phyloP scores from a whole-genome alignment of 164 flowering plant genomes.

The Magnolia changhungtana region DNA sequence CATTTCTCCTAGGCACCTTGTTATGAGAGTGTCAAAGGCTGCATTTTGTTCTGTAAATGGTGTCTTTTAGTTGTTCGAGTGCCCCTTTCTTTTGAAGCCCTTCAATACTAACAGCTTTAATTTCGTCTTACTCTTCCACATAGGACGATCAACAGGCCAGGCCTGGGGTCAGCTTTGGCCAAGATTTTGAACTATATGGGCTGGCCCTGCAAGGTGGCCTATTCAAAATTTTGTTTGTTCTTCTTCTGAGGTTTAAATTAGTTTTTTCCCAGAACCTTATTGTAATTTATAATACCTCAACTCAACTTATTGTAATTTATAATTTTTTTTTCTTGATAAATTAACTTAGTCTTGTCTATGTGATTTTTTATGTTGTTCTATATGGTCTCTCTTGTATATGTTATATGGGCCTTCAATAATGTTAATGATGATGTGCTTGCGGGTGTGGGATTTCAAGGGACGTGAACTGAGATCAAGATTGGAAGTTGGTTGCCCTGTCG shows the following conservation, averaged over 20 bases:
- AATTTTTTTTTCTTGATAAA: not conserved
- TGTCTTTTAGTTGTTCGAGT: too few relatives aligned
- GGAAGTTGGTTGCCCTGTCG: constrained; percentile 73
- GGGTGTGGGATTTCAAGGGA: constrained; percentile 95
- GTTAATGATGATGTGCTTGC: constrained; percentile 10
- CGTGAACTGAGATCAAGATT: constrained; percentile 67
- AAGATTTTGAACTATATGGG: too few relatives aligned
- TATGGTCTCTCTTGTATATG: not conserved
- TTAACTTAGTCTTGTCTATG: not conserved
- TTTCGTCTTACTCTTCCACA: too few relatives aligned
- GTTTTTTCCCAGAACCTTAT: not conserved
- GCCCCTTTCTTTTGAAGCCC: too few relatives aligned
- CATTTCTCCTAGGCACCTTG: too few relatives aligned
- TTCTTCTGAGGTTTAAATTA: not conserved
- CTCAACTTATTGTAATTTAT: not conserved
- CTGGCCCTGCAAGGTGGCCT: too few relatives aligned
- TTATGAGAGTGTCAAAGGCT: too few relatives aligned
- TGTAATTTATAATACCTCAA: not conserved
- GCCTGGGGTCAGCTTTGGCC: too few relatives aligned
- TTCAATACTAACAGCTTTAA: too few relatives aligned
- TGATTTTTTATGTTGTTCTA: not conserved
- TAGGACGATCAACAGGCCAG: too few relatives aligned
- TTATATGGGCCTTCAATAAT: not conserved
- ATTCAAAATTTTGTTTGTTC: too few relatives aligned
- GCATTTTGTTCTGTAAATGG: too few relatives aligned